Conservation (phyloP, 495 filamentous ascomycete genomes). For the Penicillium bialowiezense region DNA sequence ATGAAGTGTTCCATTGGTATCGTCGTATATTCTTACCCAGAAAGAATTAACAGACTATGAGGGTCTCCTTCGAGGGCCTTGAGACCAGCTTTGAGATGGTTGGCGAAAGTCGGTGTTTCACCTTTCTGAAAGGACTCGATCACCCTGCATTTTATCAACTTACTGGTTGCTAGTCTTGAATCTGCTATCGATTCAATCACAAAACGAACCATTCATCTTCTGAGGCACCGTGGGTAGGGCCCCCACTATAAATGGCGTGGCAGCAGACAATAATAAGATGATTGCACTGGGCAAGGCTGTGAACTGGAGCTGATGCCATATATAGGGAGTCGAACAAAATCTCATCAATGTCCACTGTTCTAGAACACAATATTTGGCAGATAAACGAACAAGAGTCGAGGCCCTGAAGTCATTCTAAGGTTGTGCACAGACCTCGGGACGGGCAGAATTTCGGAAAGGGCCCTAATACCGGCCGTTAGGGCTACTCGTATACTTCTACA, state of each 20-base stretch:
- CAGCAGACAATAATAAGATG: slow-evolving; percentile 76
- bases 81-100: slow-evolving; percentile 67
- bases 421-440: background rate
- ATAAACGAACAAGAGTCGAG: background rate
- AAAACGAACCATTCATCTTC: slow-evolving; percentile 64
- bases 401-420: background rate
- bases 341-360: too few species aligned
- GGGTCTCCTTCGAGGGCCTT: slow-evolving; percentile 35
- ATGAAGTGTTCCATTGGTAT: background rate
- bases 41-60: slow-evolving; percentile 58
- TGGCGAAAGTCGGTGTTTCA: slow-evolving; percentile 69
- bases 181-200: background rate
- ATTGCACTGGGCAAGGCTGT: slow-evolving; percentile 2
- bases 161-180: background rate
- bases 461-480: too few species aligned
- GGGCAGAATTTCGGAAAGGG: too few species aligned
- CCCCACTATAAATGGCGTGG: slow-evolving; percentile 74
- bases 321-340: background rate
- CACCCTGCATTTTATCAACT: slow-evolving; percentile 26
- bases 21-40: slow-evolving; percentile 62
- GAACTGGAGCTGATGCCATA: background rate
- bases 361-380: too few species aligned
- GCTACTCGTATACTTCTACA: too few species aligned
- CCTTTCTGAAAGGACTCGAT: slow-evolving; percentile 69
- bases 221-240: slow-evolving; percentile 51